These are phyloP conservation scores for Diphasiastrum complanatum DNA, from an alignment of 83 land plant species.

Conservation along the genomic window DNA sequence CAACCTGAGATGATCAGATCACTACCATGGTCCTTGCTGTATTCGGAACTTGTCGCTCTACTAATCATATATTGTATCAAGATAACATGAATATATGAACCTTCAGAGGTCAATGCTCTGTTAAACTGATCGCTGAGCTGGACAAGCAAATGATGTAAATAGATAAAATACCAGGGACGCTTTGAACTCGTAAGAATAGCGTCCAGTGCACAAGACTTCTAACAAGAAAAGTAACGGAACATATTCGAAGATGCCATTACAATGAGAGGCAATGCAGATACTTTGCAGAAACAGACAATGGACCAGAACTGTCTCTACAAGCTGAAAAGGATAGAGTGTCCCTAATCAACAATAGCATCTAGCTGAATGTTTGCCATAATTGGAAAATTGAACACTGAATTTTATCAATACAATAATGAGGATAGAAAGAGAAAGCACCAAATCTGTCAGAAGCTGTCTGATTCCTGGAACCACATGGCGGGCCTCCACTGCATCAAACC, in stretches of 20 bases:
- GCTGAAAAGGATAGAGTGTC: too few relatives aligned
- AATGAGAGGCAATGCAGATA: too few relatives aligned
- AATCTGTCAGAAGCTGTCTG: slow-evolving; percentile 36
- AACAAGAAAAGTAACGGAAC: not conserved
- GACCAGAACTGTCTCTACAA: too few relatives aligned
- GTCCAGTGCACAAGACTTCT: slow-evolving; percentile 1
- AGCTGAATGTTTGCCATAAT: too few relatives aligned
- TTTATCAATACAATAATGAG: not conserved
- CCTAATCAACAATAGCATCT: too few relatives aligned
- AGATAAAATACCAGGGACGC: too few relatives aligned
- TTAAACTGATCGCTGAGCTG: not conserved
- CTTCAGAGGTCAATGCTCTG: not conserved
- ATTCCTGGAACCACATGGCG: slow-evolving; percentile 66
- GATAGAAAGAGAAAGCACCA: slow-evolving; percentile 31
- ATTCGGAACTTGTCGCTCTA: not conserved
- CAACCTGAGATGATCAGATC: not conserved
- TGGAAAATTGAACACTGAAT: not conserved
- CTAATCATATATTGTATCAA: not conserved
- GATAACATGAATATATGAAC: not conserved
- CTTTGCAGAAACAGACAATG: too few relatives aligned
- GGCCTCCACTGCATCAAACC: slow-evolving; percentile 55
- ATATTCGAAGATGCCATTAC: not conserved
- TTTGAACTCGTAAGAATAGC: too few relatives aligned
- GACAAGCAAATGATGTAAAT: too few relatives aligned
- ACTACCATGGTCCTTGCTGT: not conserved